Conservation (phyloP, 2,329 filamentous ascomycete genomes). For the Ophiostoma sp. region DNA sequence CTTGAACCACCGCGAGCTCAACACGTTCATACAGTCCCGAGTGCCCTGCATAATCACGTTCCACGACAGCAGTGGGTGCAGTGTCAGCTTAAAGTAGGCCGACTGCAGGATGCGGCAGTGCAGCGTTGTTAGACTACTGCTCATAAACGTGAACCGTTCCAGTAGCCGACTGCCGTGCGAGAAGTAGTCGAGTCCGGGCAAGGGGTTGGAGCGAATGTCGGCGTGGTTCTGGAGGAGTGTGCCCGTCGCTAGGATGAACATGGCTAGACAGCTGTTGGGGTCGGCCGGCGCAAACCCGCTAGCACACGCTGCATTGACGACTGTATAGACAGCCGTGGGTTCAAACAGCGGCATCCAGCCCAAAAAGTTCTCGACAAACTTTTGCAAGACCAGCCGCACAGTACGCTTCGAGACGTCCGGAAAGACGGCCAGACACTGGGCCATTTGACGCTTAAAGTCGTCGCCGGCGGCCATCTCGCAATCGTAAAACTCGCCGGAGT, state of each 20-base stretch:
- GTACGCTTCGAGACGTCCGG: constrained; percentile 25
- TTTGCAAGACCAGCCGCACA: background rate
- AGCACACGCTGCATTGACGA: constrained; percentile 21
- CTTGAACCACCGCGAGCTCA: constrained; percentile 25
- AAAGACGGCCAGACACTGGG: background rate
- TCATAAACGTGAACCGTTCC: constrained; percentile 25
- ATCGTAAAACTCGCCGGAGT: constrained; percentile 27
- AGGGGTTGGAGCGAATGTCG: constrained; percentile 16
- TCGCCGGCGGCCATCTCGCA: constrained; percentile 26
- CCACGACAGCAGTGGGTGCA: constrained; percentile 27
- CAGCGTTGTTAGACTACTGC: constrained; percentile 22
- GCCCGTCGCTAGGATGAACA: constrained; percentile 27
- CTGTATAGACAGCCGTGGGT: constrained; percentile 4
- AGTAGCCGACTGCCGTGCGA: constrained; percentile 23
- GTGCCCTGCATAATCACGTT: constrained; percentile 25
- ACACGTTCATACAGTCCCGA: constrained; percentile 27
- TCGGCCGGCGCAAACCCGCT: constrained; percentile 19
- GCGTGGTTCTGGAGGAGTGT: constrained; percentile 25
- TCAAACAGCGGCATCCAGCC: background rate
- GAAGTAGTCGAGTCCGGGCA: constrained; percentile 28
- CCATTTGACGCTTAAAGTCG: constrained; percentile 23
- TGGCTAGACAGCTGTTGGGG: constrained; percentile 26
- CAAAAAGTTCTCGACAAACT: background rate
- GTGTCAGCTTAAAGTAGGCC: constrained; percentile 25
- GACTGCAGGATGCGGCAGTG: constrained; percentile 29